phyloP scores from a whole-genome alignment of 176 grass and related monocot genomes.

The Otatea glauca region DNA sequence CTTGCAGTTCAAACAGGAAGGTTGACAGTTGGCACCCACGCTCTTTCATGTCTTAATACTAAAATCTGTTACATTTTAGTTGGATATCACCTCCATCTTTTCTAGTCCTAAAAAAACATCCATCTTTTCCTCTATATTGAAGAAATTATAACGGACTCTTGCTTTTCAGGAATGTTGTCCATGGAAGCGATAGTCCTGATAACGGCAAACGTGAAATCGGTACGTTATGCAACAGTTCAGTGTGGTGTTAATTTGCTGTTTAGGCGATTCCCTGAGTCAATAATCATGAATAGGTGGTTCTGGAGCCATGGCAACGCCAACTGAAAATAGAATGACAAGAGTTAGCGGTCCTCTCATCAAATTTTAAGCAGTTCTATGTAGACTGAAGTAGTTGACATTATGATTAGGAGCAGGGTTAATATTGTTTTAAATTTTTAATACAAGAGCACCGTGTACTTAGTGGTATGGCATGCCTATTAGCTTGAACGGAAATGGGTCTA shows the following conservation, averaged over 20 bases:
- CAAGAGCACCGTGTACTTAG: neutral
- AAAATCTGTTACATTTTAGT: neutral
- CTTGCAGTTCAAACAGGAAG: slow-evolving; percentile 98
- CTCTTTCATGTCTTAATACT: slow-evolving; percentile 35
- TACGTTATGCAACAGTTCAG: slow-evolving; percentile 50
- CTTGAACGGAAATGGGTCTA: neutral
- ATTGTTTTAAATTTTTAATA: neutral
- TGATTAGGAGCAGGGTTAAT: neutral
- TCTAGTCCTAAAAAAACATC: neutral
- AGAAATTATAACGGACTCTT: slow-evolving; percentile 37
- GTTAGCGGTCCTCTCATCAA: neutral
- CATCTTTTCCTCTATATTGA: neutral
- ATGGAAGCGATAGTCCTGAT: slow-evolving; percentile 96
- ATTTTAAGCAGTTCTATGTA: neutral
- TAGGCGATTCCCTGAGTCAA: neutral
- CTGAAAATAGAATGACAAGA: neutral
- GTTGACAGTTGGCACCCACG: slow-evolving; percentile 45
- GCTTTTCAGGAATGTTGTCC: slow-evolving; percentile 85
- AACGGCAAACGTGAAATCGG: slow-evolving; percentile 85
- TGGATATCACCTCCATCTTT: neutral
- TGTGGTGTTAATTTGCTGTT: neutral
- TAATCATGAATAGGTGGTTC: neutral
- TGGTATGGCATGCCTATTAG: neutral
- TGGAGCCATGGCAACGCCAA: neutral
- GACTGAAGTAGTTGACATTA: neutral